Percentiles rank a stretch among this genome's conserved stretches.
Conservation (phyloP, 2,329 filamentous ascomycete species). For the Phaeomoniella chlamydospora region DNA sequence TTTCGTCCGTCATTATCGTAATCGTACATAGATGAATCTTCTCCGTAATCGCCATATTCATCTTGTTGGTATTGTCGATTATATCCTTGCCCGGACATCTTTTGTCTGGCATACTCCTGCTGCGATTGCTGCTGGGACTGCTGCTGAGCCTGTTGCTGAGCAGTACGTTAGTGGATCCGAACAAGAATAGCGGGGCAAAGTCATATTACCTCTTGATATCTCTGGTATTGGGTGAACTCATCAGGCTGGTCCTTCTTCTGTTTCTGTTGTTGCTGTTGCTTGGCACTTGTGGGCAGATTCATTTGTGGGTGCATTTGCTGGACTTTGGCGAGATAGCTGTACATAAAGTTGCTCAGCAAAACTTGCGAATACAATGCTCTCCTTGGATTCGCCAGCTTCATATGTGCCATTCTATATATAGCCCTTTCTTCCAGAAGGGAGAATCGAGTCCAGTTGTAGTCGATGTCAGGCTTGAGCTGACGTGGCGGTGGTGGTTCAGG, state of each 20-base stretch:
- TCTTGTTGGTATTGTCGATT: slow-evolving; percentile 9
- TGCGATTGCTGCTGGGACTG: slow-evolving; percentile 15
- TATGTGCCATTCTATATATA: slow-evolving; percentile 97
- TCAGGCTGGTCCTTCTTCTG: slow-evolving; percentile 22
- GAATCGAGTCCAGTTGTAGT: slow-evolving; percentile 93
- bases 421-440: slow-evolving; percentile 90
- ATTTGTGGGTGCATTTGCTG: slow-evolving; percentile 98
- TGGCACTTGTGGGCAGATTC: slow-evolving; percentile 66
- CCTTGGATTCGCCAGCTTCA: slow-evolving; percentile 94
- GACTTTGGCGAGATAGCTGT: slow-evolving; percentile 94
- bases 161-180: slow-evolving; percentile 5
- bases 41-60: slow-evolving; percentile 24
- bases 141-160: slow-evolving; percentile 15
- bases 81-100: neutral
- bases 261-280: slow-evolving; percentile 41
- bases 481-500: slow-evolving; percentile 60
- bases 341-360: slow-evolving; percentile 98
- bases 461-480: slow-evolving; percentile 67
- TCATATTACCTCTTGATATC: slow-evolving; percentile 27
- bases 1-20: slow-evolving; percentile 29
- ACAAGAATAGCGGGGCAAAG: neutral
- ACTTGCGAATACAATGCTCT: slow-evolving; percentile 88
- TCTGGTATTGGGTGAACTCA: slow-evolving; percentile 29
- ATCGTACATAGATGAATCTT: slow-evolving; percentile 37
- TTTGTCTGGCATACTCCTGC: slow-evolving; percentile 3